Conservation (phyloP, 2,329 filamentous ascomycete species). For the Colletotrichum orbiculare region DNA sequence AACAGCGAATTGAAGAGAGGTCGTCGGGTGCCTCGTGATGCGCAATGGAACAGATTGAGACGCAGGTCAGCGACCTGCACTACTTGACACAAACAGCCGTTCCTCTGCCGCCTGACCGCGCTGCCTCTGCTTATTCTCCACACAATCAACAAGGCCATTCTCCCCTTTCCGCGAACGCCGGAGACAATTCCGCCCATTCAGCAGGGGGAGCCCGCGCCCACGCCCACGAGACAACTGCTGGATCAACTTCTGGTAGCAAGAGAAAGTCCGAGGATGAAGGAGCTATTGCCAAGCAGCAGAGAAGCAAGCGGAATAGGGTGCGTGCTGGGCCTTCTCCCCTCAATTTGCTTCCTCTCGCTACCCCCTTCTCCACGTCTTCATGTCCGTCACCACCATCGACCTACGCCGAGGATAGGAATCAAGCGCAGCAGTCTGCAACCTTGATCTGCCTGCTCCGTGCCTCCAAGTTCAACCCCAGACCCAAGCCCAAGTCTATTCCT, state of each 20-base stretch:
- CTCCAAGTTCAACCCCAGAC: neutral
- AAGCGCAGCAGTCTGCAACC: too few relatives aligned
- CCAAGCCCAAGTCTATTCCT: neutral
- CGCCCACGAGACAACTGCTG: conserved; percentile 25
- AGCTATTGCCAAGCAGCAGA: conserved; percentile 58
- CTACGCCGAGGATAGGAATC: too few relatives aligned
- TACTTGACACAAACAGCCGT: conserved; percentile 57
- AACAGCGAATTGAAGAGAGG: too few relatives aligned
- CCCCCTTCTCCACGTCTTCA: too few relatives aligned
- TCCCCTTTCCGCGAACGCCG: conserved; percentile 49
- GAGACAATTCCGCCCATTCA: conserved; percentile 61
- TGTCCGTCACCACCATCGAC: too few relatives aligned
- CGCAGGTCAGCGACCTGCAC: conserved; percentile 65
- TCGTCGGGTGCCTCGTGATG: conserved; percentile 26
- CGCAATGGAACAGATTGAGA: conserved; percentile 65
- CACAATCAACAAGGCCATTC: conserved; percentile 42
- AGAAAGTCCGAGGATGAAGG: conserved; percentile 56
- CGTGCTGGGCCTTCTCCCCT: conserved; percentile 42
- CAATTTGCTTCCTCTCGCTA: neutral
- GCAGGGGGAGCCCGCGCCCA: conserved; percentile 28
- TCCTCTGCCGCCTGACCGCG: conserved; percentile 40
- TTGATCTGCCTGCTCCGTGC: neutral
- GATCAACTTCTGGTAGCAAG: conserved; percentile 41
- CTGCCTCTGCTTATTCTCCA: conserved; percentile 39
- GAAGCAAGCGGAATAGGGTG: conserved; percentile 70